Evolutionary conservation across 2,329 filamentous ascomycete species (phyloP).

Genomic region (Lachnellula hyalina): DNA sequence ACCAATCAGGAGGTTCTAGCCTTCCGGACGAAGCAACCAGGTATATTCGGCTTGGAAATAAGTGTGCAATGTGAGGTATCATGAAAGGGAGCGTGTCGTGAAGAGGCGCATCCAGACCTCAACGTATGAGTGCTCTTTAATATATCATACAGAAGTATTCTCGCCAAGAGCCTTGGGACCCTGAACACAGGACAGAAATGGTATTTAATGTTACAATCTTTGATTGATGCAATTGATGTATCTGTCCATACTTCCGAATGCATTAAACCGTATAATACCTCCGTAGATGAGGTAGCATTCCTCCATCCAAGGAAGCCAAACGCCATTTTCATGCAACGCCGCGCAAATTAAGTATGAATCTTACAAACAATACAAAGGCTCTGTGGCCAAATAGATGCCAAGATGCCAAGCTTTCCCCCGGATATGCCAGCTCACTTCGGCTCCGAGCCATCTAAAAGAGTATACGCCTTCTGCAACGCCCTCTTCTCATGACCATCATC

Average conservation of each 20-base stretch:
- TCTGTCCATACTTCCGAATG: neutral
- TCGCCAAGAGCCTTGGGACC: too few species aligned
- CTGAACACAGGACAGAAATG: neutral
- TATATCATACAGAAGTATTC: too few species aligned
- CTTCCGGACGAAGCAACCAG: too few species aligned
- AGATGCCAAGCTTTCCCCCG: neutral
- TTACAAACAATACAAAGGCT: constrained; percentile 12
- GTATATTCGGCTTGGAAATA: too few species aligned
- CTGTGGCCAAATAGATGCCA: constrained; percentile 1
- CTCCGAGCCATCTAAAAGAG: constrained; percentile 24
- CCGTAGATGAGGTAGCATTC: neutral
- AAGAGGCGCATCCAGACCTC: too few species aligned
- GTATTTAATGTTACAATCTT: neutral
- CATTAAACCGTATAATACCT: neutral
- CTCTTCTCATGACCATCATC: constrained; percentile 64
- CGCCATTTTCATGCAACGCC: constrained; percentile 18
- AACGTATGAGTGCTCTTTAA: too few species aligned
- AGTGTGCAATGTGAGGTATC: too few species aligned
- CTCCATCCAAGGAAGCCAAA: constrained; percentile 1
- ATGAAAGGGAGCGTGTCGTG: too few species aligned
- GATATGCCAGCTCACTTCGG: constrained; percentile 31
- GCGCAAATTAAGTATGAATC: constrained; percentile 11
- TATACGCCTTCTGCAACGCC: constrained; percentile 47
- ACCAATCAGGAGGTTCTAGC: too few species aligned
- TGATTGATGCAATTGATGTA: neutral